Base-by-base conservation (phyloP, 495 filamentous ascomycete genomes). In the Xylaria venustula region DNA sequence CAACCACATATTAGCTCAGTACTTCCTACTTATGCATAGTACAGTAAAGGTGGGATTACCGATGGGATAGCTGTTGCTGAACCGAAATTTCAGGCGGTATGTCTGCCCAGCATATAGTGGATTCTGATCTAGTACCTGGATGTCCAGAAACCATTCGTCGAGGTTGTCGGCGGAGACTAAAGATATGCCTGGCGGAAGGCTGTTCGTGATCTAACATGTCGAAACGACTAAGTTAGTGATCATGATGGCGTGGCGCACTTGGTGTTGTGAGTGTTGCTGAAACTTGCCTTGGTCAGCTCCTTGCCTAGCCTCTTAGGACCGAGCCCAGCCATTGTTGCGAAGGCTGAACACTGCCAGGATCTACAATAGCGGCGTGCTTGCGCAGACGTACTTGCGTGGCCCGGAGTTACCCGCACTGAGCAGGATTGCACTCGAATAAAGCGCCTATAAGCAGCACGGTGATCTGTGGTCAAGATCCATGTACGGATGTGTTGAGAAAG, bases 141-240 rank as follows among this genome's bases (percentile, higher is more conserved):
- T 96, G 71, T 99, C 94, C 76, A 99, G 87, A 22, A 87, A 80
- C 95, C 95, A 99, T 79, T 95, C 87, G 66, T 90, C 83, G 32
- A 97, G 83, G 69, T 91, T 87, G 26, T 94, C 88, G 23, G 91
- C 87, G 40, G 86, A 84, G 50, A 91, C 88, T 50, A 97, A 83
- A 52, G 81, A 77, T 66, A 99, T 94, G 49, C 94, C 94, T 23
- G 84, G 84, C 32, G 84, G 84, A 15, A 86, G 69, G 60, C 69
- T 77, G 59, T 74, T 81, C 59, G 79, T 73, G 51, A 87, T 83
- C 83, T 86, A 62, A 8, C 19, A 49, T 28, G n/a, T 15, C 5
- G 7, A 14, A 9, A 45, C 9, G 0, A 58, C 17, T 40, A 58
- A 44, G 67, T 71, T 25, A 64, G 68, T 46, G 54, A 23, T 0